Evolutionary conservation across 441 rosid genomes (phyloP), one percentile per base, ranked within the genome.

Genomic region (Eutrema salsugineum): DNA sequence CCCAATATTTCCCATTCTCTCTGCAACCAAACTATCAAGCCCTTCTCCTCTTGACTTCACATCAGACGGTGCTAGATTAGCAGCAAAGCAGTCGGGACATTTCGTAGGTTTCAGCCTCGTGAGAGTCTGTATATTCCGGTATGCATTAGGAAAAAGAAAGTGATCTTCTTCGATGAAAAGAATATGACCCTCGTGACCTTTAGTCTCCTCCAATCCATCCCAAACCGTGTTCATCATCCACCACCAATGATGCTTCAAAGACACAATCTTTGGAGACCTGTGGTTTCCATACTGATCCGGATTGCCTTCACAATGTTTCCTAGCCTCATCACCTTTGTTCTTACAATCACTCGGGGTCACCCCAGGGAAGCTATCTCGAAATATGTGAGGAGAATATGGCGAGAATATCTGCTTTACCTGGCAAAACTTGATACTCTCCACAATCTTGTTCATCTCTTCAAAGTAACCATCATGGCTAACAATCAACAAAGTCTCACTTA

Each of bases 181-280:
- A 72, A 90, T 80, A 80, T 92, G 93, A 1, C 91, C 96, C 0
- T 60, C 33, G 38, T 86, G 93, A 20, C 67, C 82, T 64, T 61
- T 65, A 22, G 96, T 92, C 85, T 90, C 97, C 32, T 77, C 72
- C 58, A 92, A 66, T 33, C 98, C 98, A 81, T 92, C 96, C 99
- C 98, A 92, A 20, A 92, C 89, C 0, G 91, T 89, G 77, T 94
- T 94, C 97, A 94, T 94, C 99, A 92, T 90, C 99, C 99, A 94
- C 99, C 99, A 94, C 98, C 98, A 94, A 65, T 94, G 99, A 83
- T 94, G 99, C 88, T 92, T 94, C 87, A 92, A 71, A 8, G 98
- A 90, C 42, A 92, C 97, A 49, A 92, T 87, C 82, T 85, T 89
- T 2, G 97, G 89, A 11, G 88, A 87, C 46, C 98, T 73, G 50